phyloP scores from a whole-genome alignment of 164 flowering plant genomes.

The Malania oleifera region DNA sequence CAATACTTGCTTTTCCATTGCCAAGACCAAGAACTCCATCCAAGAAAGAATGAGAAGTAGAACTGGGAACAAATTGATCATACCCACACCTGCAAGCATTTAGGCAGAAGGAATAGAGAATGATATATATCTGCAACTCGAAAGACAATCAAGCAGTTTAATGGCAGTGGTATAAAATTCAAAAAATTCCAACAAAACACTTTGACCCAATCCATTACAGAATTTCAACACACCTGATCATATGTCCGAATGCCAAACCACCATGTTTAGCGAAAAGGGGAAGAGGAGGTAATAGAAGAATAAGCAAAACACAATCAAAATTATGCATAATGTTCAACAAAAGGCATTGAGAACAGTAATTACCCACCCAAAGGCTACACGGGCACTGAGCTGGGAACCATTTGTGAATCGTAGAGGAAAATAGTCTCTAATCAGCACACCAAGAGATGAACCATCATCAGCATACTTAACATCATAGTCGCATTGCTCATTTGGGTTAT shows the following conservation, averaged over 20 bases:
- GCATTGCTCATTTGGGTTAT: constrained; percentile 43
- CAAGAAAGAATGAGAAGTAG: constrained; percentile 30
- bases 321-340: constrained; percentile 5
- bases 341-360: not conserved
- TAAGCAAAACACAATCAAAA: constrained; percentile 1
- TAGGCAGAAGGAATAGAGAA: not conserved
- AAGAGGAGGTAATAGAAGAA: not conserved
- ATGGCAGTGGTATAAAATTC: too few species aligned
- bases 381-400: constrained; percentile 30
- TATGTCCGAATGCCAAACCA: not conserved
- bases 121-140: not conserved
- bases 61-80: constrained; percentile 29
- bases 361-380: constrained; percentile 53
- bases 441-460: constrained; percentile 55
- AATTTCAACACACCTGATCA: too few species aligned
- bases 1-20: constrained; percentile 40
- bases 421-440: constrained; percentile 47
- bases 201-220: too few species aligned
- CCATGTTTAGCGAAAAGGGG: not conserved
- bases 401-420: constrained; percentile 34
- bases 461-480: constrained; percentile 62
- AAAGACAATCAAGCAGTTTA: too few species aligned
- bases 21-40: constrained; percentile 70
- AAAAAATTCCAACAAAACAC: too few species aligned
- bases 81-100: constrained; percentile 53